These are phyloP conservation scores for Penicillium verrucosum DNA, from an alignment of 2,329 filamentous ascomycete genomes.

Conservation along the genomic window DNA sequence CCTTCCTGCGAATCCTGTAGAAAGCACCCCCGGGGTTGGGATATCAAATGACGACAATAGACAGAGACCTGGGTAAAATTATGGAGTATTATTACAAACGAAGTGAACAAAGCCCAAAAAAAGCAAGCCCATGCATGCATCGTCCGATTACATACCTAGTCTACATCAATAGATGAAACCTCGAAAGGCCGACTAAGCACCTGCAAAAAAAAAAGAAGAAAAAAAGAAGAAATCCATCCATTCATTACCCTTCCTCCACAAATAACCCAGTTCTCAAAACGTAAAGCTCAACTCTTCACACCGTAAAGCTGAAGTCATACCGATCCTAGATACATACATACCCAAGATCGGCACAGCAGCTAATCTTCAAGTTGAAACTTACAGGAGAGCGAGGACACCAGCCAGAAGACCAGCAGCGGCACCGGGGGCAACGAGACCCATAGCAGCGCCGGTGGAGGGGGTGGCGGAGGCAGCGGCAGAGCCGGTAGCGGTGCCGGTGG, in stretches of 20 bases:
- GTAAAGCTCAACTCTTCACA: neutral
- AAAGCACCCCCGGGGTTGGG: neutral
- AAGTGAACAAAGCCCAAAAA: neutral
- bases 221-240: neutral
- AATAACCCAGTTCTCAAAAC: neutral
- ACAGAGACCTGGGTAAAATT: neutral
- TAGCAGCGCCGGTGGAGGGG: conserved; percentile 14
- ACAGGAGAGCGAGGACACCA: conserved; percentile 23
- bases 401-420: conserved; percentile 21
- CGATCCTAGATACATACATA: neutral
- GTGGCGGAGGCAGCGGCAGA: conserved; percentile 5
- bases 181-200: neutral
- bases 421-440: conserved; percentile 13
- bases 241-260: conserved; percentile 4
- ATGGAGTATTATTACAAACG: neutral
- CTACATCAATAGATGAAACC: conserved; percentile 4
- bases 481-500: conserved; percentile 3
- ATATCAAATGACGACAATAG: neutral
- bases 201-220: neutral
- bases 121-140: conserved; percentile 1
- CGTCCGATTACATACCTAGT: neutral
- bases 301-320: neutral
- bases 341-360: neutral
- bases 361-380: neutral
- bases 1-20: neutral